Evolutionary conservation across 768 basidiomycete genomes (phyloP), one percentile per base, ranked within the genome.

Genomic region (Auriscalpium vulgare): DNA sequence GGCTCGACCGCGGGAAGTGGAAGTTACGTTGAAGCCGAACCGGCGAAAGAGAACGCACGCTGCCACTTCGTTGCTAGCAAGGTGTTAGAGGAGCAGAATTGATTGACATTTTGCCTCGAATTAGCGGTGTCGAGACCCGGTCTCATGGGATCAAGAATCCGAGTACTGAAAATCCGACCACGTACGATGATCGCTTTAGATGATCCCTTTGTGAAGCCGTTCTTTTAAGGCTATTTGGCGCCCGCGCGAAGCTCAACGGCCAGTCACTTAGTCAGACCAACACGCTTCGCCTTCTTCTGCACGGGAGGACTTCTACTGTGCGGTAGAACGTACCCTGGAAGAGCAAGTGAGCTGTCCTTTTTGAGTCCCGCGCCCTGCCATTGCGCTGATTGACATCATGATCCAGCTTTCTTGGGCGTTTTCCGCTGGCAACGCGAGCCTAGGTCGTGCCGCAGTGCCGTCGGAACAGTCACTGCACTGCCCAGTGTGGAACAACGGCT

Each of bases 21-120:
- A 8, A 78, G 73, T 52, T 71, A 69, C 37, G 53, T 75, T 34
- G 80, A 80, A 62, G 49, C 56, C 35, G 72, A 79, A 54, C 67
- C 69, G 19, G 59, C 57, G 29, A 58, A 58, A 19, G 76, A 80
- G 67, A 69, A 60, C 29, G 57, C 64, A 46, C 67, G 73, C 38
- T 79, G 78, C 59, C 65, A 53, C 9, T 74, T 76, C 55, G 70
- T 71, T 16, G 68, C 68, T 29, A 66, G 68, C 21, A 70, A 72
- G 59, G 69, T 65, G 45, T 56, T 38, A 36, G 56, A 66, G 21
- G 68, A 70, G 62, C 70, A 78, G 56, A 64, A 74, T 66, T 78
- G 63, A 66, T 37, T 4, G 21, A n/a, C 47, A 23, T 43, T 43
- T 13, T 43, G 1, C 40, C 40, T 43, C 40, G 4, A 17, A 43